Evolutionary conservation across 2,329 filamentous ascomycete species (phyloP).

Genomic region (Cercospora zeina): DNA sequence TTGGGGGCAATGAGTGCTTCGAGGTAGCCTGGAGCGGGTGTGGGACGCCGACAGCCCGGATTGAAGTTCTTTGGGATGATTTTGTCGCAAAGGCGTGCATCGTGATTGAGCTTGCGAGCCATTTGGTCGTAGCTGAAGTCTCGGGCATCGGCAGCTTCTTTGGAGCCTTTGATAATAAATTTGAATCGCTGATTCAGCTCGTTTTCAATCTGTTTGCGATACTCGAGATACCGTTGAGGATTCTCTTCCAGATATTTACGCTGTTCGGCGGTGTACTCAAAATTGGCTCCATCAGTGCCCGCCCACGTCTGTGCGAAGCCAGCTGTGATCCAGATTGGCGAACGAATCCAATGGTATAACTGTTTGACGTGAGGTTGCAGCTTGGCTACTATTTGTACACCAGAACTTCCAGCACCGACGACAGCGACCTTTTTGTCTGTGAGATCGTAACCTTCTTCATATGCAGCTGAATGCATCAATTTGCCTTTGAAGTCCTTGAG

Average conservation of each 20-base stretch:
- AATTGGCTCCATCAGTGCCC: constrained; percentile 51
- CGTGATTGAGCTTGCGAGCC: constrained; percentile 44
- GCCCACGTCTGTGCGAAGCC: constrained; percentile 53
- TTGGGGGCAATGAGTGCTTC: constrained; percentile 43
- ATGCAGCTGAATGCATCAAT: constrained; percentile 48
- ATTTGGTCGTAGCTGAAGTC: constrained; percentile 46
- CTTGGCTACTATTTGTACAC: constrained; percentile 48
- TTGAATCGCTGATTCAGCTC: constrained; percentile 57
- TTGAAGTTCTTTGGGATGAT: constrained; percentile 52
- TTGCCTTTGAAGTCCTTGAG: constrained; percentile 48
- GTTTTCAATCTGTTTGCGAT: constrained; percentile 52
- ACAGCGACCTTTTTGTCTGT: constrained; percentile 47
- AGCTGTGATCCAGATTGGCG: constrained; percentile 52
- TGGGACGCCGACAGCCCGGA: constrained; percentile 46
- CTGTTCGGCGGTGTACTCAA: constrained; percentile 49
- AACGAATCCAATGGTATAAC: constrained; percentile 48
- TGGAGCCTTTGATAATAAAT: constrained; percentile 54
- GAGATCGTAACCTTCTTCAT: constrained; percentile 45
- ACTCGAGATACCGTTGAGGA: constrained; percentile 50
- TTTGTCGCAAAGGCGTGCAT: constrained; percentile 45
- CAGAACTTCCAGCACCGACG: constrained; percentile 46
- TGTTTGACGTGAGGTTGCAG: constrained; percentile 44
- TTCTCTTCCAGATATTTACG: constrained; percentile 44
- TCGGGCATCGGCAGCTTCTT: constrained; percentile 48
- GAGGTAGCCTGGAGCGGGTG: constrained; percentile 48